These are phyloP conservation scores for Coemansia sp. DNA, from an alignment of 192 early-diverging fungal species.

Conservation along the genomic window DNA sequence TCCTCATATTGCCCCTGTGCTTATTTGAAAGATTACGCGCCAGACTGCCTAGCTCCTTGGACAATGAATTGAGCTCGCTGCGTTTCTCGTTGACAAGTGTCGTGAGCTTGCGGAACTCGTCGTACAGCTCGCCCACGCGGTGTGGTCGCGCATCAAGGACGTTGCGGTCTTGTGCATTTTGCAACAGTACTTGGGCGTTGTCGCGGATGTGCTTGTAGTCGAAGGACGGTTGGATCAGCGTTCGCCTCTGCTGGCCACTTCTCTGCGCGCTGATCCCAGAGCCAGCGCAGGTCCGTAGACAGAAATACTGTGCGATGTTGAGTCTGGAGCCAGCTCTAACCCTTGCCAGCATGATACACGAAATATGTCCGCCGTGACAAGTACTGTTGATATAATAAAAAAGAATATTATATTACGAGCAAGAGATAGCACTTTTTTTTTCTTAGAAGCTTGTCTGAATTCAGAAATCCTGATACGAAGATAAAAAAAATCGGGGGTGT, in stretches of 20 bases:
- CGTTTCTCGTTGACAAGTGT: slow-evolving; percentile 43
- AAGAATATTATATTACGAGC: too few relatives aligned
- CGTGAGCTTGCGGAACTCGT: slow-evolving; percentile 27
- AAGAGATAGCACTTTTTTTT: too few relatives aligned
- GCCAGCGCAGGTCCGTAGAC: neutral
- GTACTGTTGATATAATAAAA: too few relatives aligned
- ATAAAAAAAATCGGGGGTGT: too few relatives aligned
- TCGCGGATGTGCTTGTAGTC: slow-evolving; percentile 69
- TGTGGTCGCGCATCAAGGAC: slow-evolving; percentile 54
- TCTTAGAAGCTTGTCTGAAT: too few relatives aligned
- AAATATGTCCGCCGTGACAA: neutral
- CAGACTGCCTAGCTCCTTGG: slow-evolving; percentile 45
- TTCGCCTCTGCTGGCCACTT: slow-evolving; percentile 5
- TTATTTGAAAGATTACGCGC: slow-evolving; percentile 28
- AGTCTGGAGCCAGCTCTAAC: neutral
- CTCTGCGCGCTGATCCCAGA: neutral
- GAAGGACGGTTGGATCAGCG: slow-evolving; percentile 32
- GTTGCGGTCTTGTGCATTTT: slow-evolving; percentile 61
- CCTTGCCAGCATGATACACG: neutral
- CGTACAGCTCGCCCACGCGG: slow-evolving; percentile 57
- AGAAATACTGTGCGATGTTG: neutral
- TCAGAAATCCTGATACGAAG: too few relatives aligned
- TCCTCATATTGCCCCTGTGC: slow-evolving; percentile 6
- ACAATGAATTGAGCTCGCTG: slow-evolving; percentile 49
- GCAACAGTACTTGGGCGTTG: slow-evolving; percentile 42